A percentile compares a stretch with the other conserved stretches of the same genome.
Evolutionary conservation across 192 early-diverging fungal genomes (phyloP).

Genomic region (Coemansia sp.): DNA sequence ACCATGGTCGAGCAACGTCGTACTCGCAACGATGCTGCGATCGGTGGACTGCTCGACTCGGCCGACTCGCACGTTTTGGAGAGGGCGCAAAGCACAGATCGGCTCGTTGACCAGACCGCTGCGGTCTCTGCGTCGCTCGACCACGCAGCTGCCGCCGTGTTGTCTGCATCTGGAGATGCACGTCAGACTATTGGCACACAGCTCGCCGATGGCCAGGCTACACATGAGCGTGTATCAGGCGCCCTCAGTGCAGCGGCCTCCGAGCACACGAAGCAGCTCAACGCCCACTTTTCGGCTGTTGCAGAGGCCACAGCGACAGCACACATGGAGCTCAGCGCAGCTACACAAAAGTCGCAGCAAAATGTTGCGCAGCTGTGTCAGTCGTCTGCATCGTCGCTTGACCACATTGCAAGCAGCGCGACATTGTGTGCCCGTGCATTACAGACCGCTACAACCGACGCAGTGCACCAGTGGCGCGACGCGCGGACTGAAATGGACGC

Average conservation of each 20-base stretch:
- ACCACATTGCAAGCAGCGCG: not conserved
- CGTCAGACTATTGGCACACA: not conserved
- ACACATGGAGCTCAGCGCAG: not conserved
- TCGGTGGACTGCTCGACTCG: not conserved
- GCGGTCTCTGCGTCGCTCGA: not conserved
- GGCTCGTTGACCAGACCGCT: not conserved
- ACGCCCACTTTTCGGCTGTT: not conserved
- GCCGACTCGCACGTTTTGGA: not conserved
- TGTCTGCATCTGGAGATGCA: not conserved
- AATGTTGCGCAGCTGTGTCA: not conserved
- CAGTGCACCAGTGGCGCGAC: constrained; percentile 1
- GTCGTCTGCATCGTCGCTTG: not conserved
- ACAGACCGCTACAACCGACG: not conserved
- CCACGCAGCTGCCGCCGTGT: not conserved
- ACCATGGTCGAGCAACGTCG: constrained; percentile 16
- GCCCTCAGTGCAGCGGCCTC: not conserved
- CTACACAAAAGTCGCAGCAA: not conserved
- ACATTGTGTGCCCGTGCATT: not conserved
- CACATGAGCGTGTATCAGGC: not conserved
- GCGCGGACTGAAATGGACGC: constrained; percentile 16
- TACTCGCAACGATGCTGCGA: constrained; percentile 8
- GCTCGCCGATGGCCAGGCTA: not conserved
- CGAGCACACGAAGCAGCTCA: not conserved
- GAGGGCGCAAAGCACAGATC: not conserved
- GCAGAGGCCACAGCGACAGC: not conserved